Evolutionary conservation across 1,284 basidiomycete species (phyloP), one percentile per base, ranked within the genome.

Genomic region (Grifola frondosa): DNA sequence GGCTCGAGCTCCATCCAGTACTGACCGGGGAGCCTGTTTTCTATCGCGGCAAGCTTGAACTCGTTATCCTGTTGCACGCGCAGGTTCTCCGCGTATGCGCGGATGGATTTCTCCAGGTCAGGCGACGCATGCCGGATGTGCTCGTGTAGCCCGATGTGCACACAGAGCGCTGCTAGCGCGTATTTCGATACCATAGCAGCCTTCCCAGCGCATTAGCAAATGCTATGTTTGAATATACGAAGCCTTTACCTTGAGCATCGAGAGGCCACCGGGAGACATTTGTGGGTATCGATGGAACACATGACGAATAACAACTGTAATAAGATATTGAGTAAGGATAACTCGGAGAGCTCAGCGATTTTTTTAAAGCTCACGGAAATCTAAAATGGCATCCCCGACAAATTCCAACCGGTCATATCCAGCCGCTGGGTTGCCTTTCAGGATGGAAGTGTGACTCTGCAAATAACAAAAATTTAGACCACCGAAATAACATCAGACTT

Each of bases 151-250:
- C 82, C 81, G 32, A 76, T 75, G 52, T 72, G 73, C 16, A 90
- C 79, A 50, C 84, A 87, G 45, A 91, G 62, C 2, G 87, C 84
- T 24, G 84, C 85, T 24, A 91, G 68, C 9, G 82, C 71, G 17
- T 78, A 71, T 59, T 91, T 91, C 9, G 84, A 86, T 21, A 91
- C 87, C 85, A 91, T 90, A 7, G 84, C 83, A 33, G 78, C 76
- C 88, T 91, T 53, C n/a, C n/a, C 22, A 50, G 17, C 33, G 19
- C 25, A 45, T 44, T 28, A 31, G 25, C 30, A 21, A 37, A 34
- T 20, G 33, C 17, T 25, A 22, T 16, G 35, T 6, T 6, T 30
- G 20, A 34, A 36, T 7, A 20, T 36, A 37, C 15, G 35, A 24
- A n/a, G 21, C 31, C 46, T 68, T 26, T 54, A 80, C 88, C 74